Conservation (phyloP, 768 basidiomycete genomes). For the Chalciporus chontae region DNA sequence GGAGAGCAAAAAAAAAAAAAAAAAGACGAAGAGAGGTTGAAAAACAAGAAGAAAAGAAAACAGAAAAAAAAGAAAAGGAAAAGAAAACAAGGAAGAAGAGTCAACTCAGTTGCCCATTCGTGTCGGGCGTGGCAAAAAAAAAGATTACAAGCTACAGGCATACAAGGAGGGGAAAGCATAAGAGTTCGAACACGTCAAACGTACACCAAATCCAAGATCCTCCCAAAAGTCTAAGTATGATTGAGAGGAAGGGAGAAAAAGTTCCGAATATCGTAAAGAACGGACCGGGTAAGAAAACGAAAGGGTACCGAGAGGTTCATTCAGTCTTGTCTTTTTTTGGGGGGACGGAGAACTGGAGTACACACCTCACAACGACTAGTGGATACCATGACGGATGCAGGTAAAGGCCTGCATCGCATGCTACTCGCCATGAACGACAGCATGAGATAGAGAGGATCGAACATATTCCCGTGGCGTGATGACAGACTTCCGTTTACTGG, state of each 20-base stretch:
- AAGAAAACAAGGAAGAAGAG: conserved; percentile 1
- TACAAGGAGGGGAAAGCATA: conserved; percentile 26
- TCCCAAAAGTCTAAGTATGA: conserved; percentile 12
- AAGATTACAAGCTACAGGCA: conserved; percentile 27
- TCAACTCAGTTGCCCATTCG: not conserved
- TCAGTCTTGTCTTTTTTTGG: conserved; percentile 21
- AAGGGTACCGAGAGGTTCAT: conserved; percentile 18
- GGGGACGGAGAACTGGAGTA: conserved; percentile 2
- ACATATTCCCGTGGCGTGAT: conserved; percentile 18
- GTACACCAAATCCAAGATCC: conserved; percentile 25
- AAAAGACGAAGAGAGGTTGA: no score
- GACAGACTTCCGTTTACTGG: conserved; percentile 34
- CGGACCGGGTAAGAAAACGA: not conserved
- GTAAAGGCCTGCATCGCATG: not conserved
- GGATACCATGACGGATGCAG: conserved; percentile 10
- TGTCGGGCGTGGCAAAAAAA: conserved; percentile 1
- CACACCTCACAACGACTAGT: conserved; percentile 25
- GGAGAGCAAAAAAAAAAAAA: no score
- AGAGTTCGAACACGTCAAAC: conserved; percentile 22
- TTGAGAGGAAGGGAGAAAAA: conserved; percentile 1
- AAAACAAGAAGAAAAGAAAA: no score
- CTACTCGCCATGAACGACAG: conserved; percentile 14
- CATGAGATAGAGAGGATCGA: conserved; percentile 30
- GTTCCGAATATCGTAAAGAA: conserved; percentile 11
- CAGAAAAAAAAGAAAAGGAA: not conserved